phyloP scores from a whole-genome alignment of 352 stramenopile genomes.

The Globisporangium nunn region DNA sequence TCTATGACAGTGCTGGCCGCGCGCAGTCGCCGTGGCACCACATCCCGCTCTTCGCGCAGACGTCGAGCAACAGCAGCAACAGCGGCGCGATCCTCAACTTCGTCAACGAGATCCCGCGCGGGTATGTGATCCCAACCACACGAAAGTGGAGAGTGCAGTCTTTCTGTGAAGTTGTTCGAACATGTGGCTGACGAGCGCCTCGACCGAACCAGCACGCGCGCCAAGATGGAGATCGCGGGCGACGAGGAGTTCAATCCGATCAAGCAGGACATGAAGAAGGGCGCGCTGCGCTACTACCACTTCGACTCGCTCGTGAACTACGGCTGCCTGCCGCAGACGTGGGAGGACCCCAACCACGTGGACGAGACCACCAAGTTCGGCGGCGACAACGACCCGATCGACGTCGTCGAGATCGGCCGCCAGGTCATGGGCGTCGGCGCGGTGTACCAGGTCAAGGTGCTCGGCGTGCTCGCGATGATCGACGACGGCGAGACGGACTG shows the following conservation, averaged over 20 bases:
- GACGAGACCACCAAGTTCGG: constrained; percentile 88
- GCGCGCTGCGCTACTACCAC: constrained; percentile 89
- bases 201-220: constrained; percentile 26
- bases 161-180: neutral
- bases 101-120: constrained; percentile 91
- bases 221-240: constrained; percentile 93
- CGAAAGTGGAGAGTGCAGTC: constrained; percentile 1
- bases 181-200: neutral
- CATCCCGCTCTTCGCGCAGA: constrained; percentile 74
- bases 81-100: constrained; percentile 81
- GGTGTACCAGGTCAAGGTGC: constrained; percentile 95
- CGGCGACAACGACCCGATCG: constrained; percentile 98
- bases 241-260: constrained; percentile 91
- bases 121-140: constrained; percentile 13
- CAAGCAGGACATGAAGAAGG: constrained; percentile 98
- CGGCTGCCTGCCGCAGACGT: constrained; percentile 98
- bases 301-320: constrained; percentile 94
- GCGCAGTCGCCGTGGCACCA: constrained; percentile 91
- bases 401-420: constrained; percentile 98
- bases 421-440: constrained; percentile 84
- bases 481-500: constrained; percentile 99
- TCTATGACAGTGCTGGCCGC: constrained; percentile 59
- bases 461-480: constrained; percentile 99
- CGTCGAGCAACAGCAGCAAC: constrained; percentile 10
- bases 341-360: constrained; percentile 96